Percentiles rank a stretch among this genome's conserved stretches.
phyloP scores from a whole-genome alignment of 106 monocot species.

The Dendrobium nobile region DNA sequence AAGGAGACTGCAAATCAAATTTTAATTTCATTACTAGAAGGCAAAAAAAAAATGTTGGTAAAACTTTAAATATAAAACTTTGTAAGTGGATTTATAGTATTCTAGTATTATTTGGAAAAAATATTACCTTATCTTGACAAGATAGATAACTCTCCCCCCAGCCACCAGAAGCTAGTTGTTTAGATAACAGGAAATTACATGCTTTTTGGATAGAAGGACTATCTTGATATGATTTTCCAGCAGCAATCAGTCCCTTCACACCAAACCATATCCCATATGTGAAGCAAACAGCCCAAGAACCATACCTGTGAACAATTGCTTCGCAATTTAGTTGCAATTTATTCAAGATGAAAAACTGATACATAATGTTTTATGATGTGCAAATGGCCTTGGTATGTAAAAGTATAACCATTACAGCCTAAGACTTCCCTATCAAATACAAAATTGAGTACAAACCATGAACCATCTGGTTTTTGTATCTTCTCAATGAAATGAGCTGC shows the following conservation, averaged over 20 bases:
- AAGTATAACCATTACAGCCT: neutral
- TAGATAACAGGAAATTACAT: slow-evolving; percentile 86
- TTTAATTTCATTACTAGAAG: neutral
- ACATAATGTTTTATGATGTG: neutral
- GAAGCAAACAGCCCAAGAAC: slow-evolving; percentile 95
- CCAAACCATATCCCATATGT: slow-evolving; percentile 94
- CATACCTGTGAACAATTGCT: slow-evolving; percentile 51
- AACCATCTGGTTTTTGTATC: slow-evolving; percentile 69
- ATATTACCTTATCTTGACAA: slow-evolving; percentile 74
- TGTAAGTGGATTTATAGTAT: neutral
- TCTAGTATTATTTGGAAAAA: neutral
- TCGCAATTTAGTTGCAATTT: neutral
- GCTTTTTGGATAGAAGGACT: slow-evolving; percentile 57
- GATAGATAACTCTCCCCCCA: slow-evolving; percentile 99
- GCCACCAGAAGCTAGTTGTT: slow-evolving; percentile 84
- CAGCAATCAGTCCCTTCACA: slow-evolving; percentile 64
- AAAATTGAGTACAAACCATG: slow-evolving; percentile 54
- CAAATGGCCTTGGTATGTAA: neutral
- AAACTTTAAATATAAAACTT: neutral
- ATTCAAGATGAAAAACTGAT: neutral
- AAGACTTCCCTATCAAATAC: neutral
- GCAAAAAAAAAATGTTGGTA: neutral
- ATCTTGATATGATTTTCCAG: slow-evolving; percentile 59
- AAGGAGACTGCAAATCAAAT: neutral
- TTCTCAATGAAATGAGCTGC: slow-evolving; percentile 60